Conservation (phyloP, 2,329 filamentous ascomycete species). For the Cadophora luteo-olivacea region DNA sequence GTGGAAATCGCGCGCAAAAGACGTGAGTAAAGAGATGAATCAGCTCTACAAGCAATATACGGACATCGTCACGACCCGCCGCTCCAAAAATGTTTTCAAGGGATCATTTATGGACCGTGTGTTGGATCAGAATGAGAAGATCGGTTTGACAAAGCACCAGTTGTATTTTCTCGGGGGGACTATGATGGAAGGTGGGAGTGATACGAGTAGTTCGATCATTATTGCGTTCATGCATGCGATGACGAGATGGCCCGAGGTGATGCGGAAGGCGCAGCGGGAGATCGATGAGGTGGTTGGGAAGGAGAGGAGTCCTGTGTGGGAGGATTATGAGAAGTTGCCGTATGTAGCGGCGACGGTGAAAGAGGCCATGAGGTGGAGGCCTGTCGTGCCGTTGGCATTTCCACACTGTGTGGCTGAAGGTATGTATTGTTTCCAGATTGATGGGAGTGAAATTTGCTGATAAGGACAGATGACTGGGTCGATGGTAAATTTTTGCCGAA, state of each 20-base stretch:
- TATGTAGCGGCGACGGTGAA: conserved; percentile 54
- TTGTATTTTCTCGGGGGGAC: conserved; percentile 46
- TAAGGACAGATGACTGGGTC: conserved; percentile 15
- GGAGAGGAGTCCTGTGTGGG: conserved; percentile 52
- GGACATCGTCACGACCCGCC: conserved; percentile 45
- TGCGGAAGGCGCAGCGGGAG: conserved; percentile 53
- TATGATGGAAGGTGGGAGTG: conserved; percentile 39
- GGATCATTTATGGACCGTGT: conserved; percentile 50
- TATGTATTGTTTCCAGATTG: not conserved
- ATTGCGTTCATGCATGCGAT: conserved; percentile 49
- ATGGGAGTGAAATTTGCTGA: not conserved
- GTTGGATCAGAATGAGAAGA: conserved; percentile 48
- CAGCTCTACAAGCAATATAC: conserved; percentile 46
- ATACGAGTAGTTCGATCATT: conserved; percentile 47
- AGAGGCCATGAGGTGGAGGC: conserved; percentile 52
- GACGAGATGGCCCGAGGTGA: conserved; percentile 47
- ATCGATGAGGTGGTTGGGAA: conserved; percentile 56
- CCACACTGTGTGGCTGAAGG: conserved; percentile 40
- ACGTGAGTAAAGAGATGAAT: conserved; percentile 50
- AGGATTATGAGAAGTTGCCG: conserved; percentile 51
- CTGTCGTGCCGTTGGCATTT: conserved; percentile 45
- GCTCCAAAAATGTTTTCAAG: conserved; percentile 37
- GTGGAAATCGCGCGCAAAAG: conserved; percentile 47
- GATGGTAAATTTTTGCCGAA: conserved; percentile 54
- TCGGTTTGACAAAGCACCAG: conserved; percentile 43